phyloP scores from a whole-genome alignment of 257 asterid species.

The Rhazya stricta region DNA sequence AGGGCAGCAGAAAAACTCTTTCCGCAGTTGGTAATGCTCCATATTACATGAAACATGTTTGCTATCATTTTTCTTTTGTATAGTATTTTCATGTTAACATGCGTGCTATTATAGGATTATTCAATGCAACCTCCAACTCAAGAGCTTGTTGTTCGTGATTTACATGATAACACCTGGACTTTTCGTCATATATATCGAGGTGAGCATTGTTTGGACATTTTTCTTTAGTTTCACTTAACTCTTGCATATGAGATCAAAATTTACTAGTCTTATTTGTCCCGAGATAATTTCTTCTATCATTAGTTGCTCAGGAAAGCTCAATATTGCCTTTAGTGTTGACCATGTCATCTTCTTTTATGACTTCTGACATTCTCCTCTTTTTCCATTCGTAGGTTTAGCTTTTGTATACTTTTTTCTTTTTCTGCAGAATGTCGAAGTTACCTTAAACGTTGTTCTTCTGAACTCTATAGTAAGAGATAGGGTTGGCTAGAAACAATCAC shows the following conservation, averaged over 20 bases:
- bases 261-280: not conserved
- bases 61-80: not conserved
- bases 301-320: not conserved
- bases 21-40: constrained; percentile 61
- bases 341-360: not conserved
- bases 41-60: not conserved
- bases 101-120: constrained; percentile 51
- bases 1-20: constrained; percentile 96
- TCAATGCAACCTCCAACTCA: constrained; percentile 96
- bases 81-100: not conserved
- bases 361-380: not conserved
- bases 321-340: not conserved
- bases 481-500: not conserved
- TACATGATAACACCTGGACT: constrained; percentile 89
- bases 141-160: constrained; percentile 88
- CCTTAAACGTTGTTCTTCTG: not conserved
- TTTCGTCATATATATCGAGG: constrained; percentile 97
- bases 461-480: not conserved
- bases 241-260: not conserved
- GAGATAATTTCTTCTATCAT: not conserved
- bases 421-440: not conserved
- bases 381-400: not conserved
- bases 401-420: not conserved
- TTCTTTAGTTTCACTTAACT: not conserved
- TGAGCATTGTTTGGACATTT: constrained; percentile 20